A percentile compares a stretch with the other conserved stretches of the same genome.
Conservation (phyloP, 2,329 filamentous ascomycete species). For the Polytolypa hystricis region DNA sequence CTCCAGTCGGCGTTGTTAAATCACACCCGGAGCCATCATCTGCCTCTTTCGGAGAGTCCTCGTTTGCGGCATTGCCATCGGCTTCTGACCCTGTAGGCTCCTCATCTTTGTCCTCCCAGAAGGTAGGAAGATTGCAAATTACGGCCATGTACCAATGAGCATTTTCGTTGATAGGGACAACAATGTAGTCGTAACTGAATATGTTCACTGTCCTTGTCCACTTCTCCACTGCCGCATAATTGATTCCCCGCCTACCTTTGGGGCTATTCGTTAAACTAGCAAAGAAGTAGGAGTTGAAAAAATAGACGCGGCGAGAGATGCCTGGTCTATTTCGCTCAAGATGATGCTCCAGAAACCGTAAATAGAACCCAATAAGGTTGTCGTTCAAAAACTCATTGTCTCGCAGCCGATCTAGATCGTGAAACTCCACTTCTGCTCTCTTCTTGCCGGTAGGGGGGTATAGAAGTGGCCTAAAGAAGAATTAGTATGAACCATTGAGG, state of each 20-base stretch:
- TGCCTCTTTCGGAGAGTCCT: background rate
- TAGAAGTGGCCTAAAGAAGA: constrained; percentile 25
- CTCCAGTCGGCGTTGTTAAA: background rate
- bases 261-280: constrained; percentile 55
- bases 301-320: constrained; percentile 57
- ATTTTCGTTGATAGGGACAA: constrained; percentile 83
- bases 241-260: constrained; percentile 49
- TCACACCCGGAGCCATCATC: background rate
- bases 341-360: constrained; percentile 58
- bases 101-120: constrained; percentile 1
- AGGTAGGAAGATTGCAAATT: constrained; percentile 70
- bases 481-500: too few relatives aligned
- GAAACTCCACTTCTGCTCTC: constrained; percentile 33
- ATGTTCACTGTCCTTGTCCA: constrained; percentile 85
- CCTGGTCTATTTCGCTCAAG: constrained; percentile 46
- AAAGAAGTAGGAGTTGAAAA: constrained; percentile 92
- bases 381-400: constrained; percentile 86
- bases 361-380: constrained; percentile 79
- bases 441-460: constrained; percentile 37
- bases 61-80: background rate
- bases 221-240: constrained; percentile 71
- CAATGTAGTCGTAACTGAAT: constrained; percentile 74
- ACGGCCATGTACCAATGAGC: constrained; percentile 92
- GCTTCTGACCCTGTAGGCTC: background rate
- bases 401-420: constrained; percentile 57